These are phyloP conservation scores for Pichia nanzhaoensis DNA, from an alignment of 805 yeast genomes.

Conservation along the genomic window DNA sequence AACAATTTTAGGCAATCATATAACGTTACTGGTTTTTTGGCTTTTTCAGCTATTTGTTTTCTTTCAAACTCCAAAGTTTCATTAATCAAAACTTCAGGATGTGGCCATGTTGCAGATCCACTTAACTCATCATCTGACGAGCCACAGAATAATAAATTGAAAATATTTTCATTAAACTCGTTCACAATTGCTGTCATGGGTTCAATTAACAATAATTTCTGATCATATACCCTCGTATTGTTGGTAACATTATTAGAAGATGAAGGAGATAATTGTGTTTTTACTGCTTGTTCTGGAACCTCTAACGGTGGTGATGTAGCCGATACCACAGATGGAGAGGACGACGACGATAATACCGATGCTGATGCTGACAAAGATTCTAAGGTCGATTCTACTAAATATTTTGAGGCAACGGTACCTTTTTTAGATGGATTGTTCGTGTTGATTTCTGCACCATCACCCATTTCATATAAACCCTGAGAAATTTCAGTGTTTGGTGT, in stretches of 20 bases:
- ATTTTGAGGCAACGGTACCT: no score
- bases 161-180: slow-evolving; percentile 53
- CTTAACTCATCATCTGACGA: slow-evolving; percentile 37
- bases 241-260: background rate
- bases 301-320: no score
- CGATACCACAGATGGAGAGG: background rate
- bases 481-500: no score
- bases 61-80: slow-evolving; percentile 47
- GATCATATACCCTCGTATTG: background rate
- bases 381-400: no score
- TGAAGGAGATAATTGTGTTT: background rate
- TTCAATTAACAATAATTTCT: background rate
- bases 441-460: no score
- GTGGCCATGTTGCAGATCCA: slow-evolving; percentile 50
- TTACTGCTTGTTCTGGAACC: no score
- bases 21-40: slow-evolving; percentile 44
- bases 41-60: slow-evolving; percentile 23
- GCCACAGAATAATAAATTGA: slow-evolving; percentile 47
- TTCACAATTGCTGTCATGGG: slow-evolving; percentile 45
- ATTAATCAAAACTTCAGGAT: slow-evolving; percentile 44
- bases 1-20: slow-evolving; percentile 72
- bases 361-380: background rate
- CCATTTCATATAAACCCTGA: no score
- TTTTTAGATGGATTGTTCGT: no score
- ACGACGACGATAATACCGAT: background rate